These are phyloP conservation scores for Musa balbisiana DNA, from an alignment of 202 grass and related monocot species.

Conservation along the genomic window DNA sequence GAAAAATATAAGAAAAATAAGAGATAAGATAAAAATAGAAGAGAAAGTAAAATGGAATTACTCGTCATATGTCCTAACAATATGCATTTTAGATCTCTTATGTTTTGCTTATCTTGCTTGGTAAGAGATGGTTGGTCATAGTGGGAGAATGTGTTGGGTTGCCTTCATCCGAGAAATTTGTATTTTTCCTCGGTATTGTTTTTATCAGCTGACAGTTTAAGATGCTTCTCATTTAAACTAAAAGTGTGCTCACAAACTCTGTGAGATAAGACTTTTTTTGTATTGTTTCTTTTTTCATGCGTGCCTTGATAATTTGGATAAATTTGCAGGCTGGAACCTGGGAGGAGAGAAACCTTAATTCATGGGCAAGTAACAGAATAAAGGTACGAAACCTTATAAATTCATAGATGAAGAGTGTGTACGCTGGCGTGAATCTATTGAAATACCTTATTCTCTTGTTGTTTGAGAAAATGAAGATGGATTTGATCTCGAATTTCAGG, in stretches of 20 bases:
- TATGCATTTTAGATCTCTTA: too few species aligned
- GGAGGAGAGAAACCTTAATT: conserved; percentile 95
- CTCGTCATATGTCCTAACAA: too few species aligned
- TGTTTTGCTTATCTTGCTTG: too few species aligned
- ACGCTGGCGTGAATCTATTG: not conserved
- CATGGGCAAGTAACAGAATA: conserved; percentile 82
- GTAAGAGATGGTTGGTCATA: too few species aligned
- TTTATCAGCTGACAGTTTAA: too few species aligned
- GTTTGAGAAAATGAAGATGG: not conserved
- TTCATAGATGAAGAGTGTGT: conserved; percentile 1
- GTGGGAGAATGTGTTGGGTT: too few species aligned
- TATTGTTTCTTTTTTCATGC: not conserved
- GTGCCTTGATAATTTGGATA: not conserved
- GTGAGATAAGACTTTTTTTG: not conserved
- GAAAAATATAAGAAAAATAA: not conserved
- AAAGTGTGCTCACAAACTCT: not conserved
- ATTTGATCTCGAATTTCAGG: conserved; percentile 28
- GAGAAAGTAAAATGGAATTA: not conserved
- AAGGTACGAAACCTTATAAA: conserved; percentile 42
- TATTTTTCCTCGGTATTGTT: too few species aligned
- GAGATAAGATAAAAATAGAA: not conserved
- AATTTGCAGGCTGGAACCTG: conserved; percentile 85
- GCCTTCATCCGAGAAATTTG: too few species aligned
- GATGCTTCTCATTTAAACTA: not conserved
- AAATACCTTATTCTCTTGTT: not conserved